Base-by-base conservation (phyloP, 768 basidiomycete species). In the Rhizopogon vesiculosus region DNA sequence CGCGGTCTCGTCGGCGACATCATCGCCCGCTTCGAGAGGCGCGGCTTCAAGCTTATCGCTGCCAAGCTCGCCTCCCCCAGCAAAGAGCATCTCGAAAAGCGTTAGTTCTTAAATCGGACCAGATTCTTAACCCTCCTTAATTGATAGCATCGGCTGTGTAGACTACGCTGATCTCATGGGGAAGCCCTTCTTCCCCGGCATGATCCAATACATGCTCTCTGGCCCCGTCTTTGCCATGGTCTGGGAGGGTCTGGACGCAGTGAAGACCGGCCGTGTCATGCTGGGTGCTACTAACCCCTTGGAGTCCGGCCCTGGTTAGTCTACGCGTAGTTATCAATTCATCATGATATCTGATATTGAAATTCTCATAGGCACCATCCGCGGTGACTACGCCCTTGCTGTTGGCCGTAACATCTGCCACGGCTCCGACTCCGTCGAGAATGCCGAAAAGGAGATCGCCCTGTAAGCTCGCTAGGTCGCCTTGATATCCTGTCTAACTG, bases 221-320 rank as follows among this genome's bases (percentile, higher is more conserved):
- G 96, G 97, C 57, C 97, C 97, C 63, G 97, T 99, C 63, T 88
- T 96, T 68, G 91, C 82, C 65, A 95, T 93, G 84, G 94, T 91
- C 62, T 96, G 94, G 85, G 84, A 98, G 78, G 97, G 97, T 56
- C 83, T 93, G 59, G 89, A 93, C 62, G 90, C 90, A 49, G 91
- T 93, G 74, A 93, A 93, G 85, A 95, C 93, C 56, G 95, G 94
- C 63, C 93, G 95, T 76, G 81, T 72, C 72, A 96, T 97, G 91
- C 87, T 96, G 61, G 96, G 96, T 69, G 85, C 93, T 45, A 97
- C 96, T 69, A 97, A 99, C 86, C 97, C 97, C 58, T 85, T 98
- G 59, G 81, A 80, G 40, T 98, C 96, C 60, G 76, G 84, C 60
- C 82, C 90, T 61, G 96, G 95, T 89, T 61, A 58, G 85, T 72